phyloP scores from a whole-genome alignment of 495 filamentous ascomycete genomes.

The Penicillium argentinense region DNA sequence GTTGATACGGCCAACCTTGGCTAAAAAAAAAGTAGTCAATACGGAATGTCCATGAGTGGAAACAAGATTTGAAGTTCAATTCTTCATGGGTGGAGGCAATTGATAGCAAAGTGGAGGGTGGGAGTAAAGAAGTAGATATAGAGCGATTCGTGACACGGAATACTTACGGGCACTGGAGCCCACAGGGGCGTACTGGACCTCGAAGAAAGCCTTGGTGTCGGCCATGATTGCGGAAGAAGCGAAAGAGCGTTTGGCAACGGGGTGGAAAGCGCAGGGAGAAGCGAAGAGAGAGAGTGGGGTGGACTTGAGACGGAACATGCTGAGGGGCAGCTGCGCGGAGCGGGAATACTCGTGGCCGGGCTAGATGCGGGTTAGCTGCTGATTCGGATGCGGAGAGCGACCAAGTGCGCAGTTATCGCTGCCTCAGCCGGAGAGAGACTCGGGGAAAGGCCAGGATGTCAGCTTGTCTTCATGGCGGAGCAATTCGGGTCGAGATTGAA shows the following conservation, averaged over 20 bases:
- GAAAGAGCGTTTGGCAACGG: slow-evolving; percentile 55
- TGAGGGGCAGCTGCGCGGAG: slow-evolving; percentile 43
- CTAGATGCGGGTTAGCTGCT: slow-evolving; percentile 29
- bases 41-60: slow-evolving; percentile 1
- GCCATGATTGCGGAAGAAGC: slow-evolving; percentile 65
- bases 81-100: neutral
- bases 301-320: slow-evolving; percentile 53
- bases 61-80: neutral
- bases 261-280: slow-evolving; percentile 46
- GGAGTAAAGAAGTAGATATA: slow-evolving; percentile 4
- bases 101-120: too few species aligned
- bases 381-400: slow-evolving; percentile 11
- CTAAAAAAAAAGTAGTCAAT: slow-evolving; percentile 41
- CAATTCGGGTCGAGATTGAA: neutral
- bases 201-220: slow-evolving; percentile 64
- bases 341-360: slow-evolving; percentile 30
- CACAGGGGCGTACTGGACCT: slow-evolving; percentile 57
- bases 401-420: slow-evolving; percentile 21
- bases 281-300: slow-evolving; percentile 51
- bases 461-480: neutral
- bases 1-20: slow-evolving; percentile 76
- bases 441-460: slow-evolving; percentile 5
- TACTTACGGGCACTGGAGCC: slow-evolving; percentile 63
- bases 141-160: neutral
- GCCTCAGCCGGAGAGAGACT: too few species aligned